Evolutionary conservation across 1,139 yeast genomes (phyloP).

Genomic region (Citeromyces hawaiiensis): DNA sequence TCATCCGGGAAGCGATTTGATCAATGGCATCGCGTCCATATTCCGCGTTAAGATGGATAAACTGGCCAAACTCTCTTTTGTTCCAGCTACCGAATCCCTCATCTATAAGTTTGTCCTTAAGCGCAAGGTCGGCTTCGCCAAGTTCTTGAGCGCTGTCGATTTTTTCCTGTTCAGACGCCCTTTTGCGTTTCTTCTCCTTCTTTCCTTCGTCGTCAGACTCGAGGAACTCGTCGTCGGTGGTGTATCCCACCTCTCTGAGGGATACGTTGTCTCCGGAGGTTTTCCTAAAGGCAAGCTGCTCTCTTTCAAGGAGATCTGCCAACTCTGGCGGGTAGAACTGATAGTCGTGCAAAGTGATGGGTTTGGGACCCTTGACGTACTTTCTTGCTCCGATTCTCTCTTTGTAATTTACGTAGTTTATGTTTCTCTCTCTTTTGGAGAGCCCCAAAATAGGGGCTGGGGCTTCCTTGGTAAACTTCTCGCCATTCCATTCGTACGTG

Average conservation of each 20-base stretch:
- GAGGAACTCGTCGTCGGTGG: constrained; percentile 31
- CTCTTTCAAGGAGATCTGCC: constrained; percentile 56
- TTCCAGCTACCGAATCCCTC: constrained; percentile 76
- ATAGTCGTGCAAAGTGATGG: constrained; percentile 65
- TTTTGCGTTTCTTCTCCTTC: constrained; percentile 26
- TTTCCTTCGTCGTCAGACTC: constrained; percentile 32
- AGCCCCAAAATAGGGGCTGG: constrained; percentile 18
- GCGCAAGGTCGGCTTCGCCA: constrained; percentile 58
- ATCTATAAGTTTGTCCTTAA: constrained; percentile 45
- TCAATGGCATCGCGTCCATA: constrained; percentile 55
- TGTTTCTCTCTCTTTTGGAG: constrained; percentile 78
- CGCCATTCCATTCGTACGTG: constrained; percentile 81
- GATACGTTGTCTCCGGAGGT: constrained; percentile 62
- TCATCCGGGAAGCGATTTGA: constrained; percentile 53
- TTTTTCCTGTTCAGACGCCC: constrained; percentile 39
- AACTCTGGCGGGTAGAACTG: constrained; percentile 73
- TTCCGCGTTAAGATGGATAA: constrained; percentile 69
- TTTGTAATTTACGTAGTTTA: constrained; percentile 43
- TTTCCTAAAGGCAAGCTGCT: constrained; percentile 64
- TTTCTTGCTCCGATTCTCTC: constrained; percentile 27
- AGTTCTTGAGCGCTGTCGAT: constrained; percentile 62
- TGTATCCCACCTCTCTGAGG: constrained; percentile 30
- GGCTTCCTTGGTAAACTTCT: constrained; percentile 59
- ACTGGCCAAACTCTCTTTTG: constrained; percentile 78
- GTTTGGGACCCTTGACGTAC: constrained; percentile 59